Base-by-base conservation (phyloP, 352 stramenopile genomes). In the Pythium diclinum region DNA sequence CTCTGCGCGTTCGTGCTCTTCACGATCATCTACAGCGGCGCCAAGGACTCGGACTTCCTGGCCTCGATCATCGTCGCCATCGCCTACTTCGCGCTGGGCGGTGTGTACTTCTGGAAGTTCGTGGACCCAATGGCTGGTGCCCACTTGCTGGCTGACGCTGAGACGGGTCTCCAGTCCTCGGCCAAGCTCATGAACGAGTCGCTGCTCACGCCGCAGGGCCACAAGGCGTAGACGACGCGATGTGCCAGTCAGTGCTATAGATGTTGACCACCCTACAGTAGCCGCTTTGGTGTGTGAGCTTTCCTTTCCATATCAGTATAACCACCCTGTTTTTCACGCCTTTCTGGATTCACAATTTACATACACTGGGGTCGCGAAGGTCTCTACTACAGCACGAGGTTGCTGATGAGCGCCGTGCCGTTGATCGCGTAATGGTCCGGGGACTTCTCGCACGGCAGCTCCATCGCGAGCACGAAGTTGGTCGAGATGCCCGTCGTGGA, bases 401-500 rank as follows among this genome's bases (percentile, higher is more conserved):
- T 97, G 66, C 85, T 96, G 14, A 98, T 75, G 14, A 93, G 70
- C 7, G 93, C 93, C 0, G 95, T 88, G 54, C 93, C 93, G 56
- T 96, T 94, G 14, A 97, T 78, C 8, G 97, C 77, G 79, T 96
- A 98, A 60, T 91, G 78, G 53, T 95, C 76, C 0, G 91, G 68
- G 1, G 78, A 60, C 5, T 79, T 71, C 34, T 94, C 78, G 36
- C 83, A 92, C 3, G 88, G 80, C 13, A 98, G 68, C 17, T 97
- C 87, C 28, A 98, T 88, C 6, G 91, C 77, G 7, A 98, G 68
- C 28, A 98, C 85, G 61, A 96, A 96, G 77, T 97, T 98, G 19
- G 92, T 98, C 7, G 85, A 96, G 65, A 94, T 97, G 33, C 94
- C 94, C 0, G 91, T 98, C 1, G 94, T 98, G 28, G 83, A 96